These are phyloP conservation scores for Stachybotrys elegans DNA, from an alignment of 2,329 filamentous ascomycete genomes.

Conservation along the genomic window DNA sequence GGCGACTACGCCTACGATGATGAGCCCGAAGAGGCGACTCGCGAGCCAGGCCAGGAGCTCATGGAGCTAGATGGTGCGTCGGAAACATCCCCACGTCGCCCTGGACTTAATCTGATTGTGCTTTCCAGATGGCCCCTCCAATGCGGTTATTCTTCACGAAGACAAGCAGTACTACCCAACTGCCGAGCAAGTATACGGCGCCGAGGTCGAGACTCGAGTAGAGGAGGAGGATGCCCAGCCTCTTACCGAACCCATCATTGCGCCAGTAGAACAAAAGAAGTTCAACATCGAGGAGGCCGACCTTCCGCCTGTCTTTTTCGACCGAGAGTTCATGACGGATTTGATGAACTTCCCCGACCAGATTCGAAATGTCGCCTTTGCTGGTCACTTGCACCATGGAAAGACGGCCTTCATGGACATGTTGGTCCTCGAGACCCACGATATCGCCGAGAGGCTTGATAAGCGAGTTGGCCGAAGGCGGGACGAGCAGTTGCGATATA, in stretches of 20 bases:
- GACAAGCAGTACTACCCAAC: slow-evolving; percentile 99
- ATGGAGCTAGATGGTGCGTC: slow-evolving; percentile 84
- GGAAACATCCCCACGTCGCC: neutral
- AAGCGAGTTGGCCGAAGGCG: slow-evolving; percentile 74
- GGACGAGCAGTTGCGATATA: slow-evolving; percentile 91
- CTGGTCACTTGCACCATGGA: slow-evolving; percentile 91
- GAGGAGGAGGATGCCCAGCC: slow-evolving; percentile 97
- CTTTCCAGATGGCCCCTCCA: slow-evolving; percentile 70
- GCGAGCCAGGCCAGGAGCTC: slow-evolving; percentile 68
- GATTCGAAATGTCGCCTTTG: slow-evolving; percentile 86
- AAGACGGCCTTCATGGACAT: slow-evolving; percentile 99
- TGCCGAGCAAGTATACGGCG: slow-evolving; percentile 91
- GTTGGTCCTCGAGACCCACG: slow-evolving; percentile 92
- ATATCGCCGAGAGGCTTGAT: slow-evolving; percentile 73
- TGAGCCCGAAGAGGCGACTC: slow-evolving; percentile 60
- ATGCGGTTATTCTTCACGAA: slow-evolving; percentile 96
- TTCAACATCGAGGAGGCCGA: slow-evolving; percentile 92
- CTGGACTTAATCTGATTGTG: slow-evolving; percentile 17
- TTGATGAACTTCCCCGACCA: slow-evolving; percentile 95
- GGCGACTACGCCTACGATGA: slow-evolving; percentile 80
- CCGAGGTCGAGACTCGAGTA: slow-evolving; percentile 90
- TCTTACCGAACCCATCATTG: slow-evolving; percentile 86
- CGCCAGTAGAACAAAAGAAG: slow-evolving; percentile 89
- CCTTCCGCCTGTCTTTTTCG: slow-evolving; percentile 81
- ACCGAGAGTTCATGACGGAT: slow-evolving; percentile 89